Base-by-base conservation (phyloP, 2,329 filamentous ascomycete species). In the Apiospora marii region DNA sequence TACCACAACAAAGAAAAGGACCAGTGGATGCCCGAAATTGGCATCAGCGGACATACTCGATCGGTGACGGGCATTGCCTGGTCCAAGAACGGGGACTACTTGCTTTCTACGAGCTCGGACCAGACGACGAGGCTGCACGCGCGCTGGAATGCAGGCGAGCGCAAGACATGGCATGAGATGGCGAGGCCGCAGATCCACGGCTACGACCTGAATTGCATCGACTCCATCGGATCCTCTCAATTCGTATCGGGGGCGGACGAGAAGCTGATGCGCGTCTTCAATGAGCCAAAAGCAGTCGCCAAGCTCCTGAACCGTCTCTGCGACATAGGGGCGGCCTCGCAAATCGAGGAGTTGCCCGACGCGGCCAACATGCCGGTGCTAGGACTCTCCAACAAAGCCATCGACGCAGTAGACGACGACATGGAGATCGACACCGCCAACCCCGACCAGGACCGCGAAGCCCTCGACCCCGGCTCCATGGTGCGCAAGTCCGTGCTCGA, bases 171-270 rank as follows among this genome's bases (percentile, higher is more conserved):
- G 96, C 96, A 98, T 82, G 96, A 99, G 82, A 95, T 98, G 86
- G 93, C 95, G 0, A 88, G 96, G 69, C 96, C 96, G 4, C 96
- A 99, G 81, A 99, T 99, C 75, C 96, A 99, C 81, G 96, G 96
- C 49, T 99, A 99, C 81, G 96, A 99, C 81, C 88, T 99, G 71
- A 99, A 98, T 85, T 98, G 96, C 81, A 92, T 98, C 75, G 93
- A 95, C 79, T 89, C 91, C 0, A 86, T 98, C 6, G 91, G 90
- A 10, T 83, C 89, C 10, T 88, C 90, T 10, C 92, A 92, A 76
- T 99, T 99, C 80, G 92, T 98, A 30, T 97, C 95, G 2, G 96
- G 96, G 8, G 96, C 96, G 3, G 96, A 99, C 76, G 96, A 99
- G 85, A 99, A 99, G 83, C 90, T 99, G n/a, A 90, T 99, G 81